Conservation (phyloP, 2,329 filamentous ascomycete species). For the Trichophyton mentagrophytes region DNA sequence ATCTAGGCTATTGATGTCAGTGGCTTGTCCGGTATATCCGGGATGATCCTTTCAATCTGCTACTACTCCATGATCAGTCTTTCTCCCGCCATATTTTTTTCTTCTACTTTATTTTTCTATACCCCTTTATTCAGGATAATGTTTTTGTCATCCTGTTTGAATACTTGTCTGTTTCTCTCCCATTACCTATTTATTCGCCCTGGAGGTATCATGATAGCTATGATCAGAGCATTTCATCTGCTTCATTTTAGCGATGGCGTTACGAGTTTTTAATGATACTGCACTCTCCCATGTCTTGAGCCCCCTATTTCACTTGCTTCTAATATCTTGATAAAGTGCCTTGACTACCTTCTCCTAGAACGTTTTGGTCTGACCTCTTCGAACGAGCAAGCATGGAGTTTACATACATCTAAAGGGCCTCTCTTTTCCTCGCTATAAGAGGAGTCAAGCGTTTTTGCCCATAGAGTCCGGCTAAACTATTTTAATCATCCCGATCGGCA, state of each 20-base stretch:
- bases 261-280: conserved; percentile 1
- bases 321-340: not conserved
- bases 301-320: not conserved
- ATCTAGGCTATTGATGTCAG: conserved; percentile 24
- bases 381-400: not conserved
- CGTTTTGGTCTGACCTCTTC: not conserved
- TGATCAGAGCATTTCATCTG: not conserved
- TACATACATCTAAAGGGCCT: not conserved
- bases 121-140: not conserved
- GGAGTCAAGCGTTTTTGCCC: not conserved
- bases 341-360: not conserved
- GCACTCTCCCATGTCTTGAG: not conserved
- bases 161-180: not conserved
- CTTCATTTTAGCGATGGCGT: conserved; percentile 11
- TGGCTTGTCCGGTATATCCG: not conserved
- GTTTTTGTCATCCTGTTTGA: not conserved
- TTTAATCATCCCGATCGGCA: too few relatives aligned
- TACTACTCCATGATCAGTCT: not conserved
- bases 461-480: too few relatives aligned
- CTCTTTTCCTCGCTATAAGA: not conserved
- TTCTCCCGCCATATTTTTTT: too few relatives aligned
- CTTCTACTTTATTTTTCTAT: not conserved
- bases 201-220: not conserved
- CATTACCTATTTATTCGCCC: not conserved
- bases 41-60: not conserved